Percentiles rank a stretch among this genome's conserved stretches.
Evolutionary conservation across 1,284 basidiomycete species (phyloP).

Genomic region (Leccinum variabile): DNA sequence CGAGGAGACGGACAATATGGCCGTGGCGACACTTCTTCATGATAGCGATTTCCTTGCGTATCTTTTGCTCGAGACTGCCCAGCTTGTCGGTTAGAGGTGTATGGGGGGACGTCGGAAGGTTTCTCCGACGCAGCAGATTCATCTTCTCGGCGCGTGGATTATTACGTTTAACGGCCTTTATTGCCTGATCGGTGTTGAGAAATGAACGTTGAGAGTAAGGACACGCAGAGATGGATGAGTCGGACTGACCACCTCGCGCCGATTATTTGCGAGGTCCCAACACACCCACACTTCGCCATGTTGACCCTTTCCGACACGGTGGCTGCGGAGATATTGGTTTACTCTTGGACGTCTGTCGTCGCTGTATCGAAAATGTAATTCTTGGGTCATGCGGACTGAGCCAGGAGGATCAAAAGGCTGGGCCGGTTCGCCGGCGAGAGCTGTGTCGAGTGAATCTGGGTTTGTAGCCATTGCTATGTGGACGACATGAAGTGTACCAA

Average conservation of each 20-base stretch:
- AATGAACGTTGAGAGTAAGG: conserved; percentile 11
- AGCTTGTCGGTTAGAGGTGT: conserved; percentile 59
- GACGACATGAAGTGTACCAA: conserved; percentile 29
- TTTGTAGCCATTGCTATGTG: conserved; percentile 27
- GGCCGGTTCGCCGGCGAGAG: conserved; percentile 25
- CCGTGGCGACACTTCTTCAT: conserved; percentile 96
- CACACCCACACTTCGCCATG: conserved; percentile 82
- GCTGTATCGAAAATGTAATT: conserved; percentile 41
- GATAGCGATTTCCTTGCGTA: conserved; percentile 92
- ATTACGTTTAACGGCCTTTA: conserved; percentile 77
- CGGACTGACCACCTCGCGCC: conserved; percentile 42
- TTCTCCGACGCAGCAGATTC: conserved; percentile 58
- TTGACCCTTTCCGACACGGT: conserved; percentile 75
- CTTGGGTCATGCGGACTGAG: conserved; percentile 62
- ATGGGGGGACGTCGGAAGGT: conserved; percentile 53
- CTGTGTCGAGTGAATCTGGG: conserved; percentile 25
- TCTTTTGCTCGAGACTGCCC: conserved; percentile 76
- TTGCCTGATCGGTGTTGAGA: conserved; percentile 53
- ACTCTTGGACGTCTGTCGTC: conserved; percentile 52
- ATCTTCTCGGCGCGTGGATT: conserved; percentile 55
- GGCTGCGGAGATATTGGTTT: conserved; percentile 76
- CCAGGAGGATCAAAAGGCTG: conserved; percentile 46
- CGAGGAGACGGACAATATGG: conserved; percentile 88
- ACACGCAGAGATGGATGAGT: conserved; percentile 6
- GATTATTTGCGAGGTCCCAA: conserved; percentile 50